These are phyloP conservation scores for Primulina eburnea DNA, from an alignment of 257 asterid genomes.

Conservation along the genomic window DNA sequence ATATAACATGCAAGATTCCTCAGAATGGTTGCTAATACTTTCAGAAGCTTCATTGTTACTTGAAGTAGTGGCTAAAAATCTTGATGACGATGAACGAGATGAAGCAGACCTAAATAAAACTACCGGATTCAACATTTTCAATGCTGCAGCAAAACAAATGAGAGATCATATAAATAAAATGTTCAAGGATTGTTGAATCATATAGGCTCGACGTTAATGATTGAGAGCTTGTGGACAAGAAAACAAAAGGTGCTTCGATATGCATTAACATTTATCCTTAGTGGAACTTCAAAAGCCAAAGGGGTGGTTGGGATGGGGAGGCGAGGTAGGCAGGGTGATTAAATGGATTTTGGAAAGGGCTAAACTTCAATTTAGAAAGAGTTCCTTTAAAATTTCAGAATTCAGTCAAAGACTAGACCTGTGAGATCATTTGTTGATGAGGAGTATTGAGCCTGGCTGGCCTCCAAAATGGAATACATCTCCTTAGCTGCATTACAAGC, in stretches of 20 bases:
- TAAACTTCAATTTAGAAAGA: no score
- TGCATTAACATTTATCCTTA: neutral
- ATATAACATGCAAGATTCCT: constrained; percentile 50
- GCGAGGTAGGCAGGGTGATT: neutral
- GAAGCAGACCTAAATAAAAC: constrained; percentile 79
- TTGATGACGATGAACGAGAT: constrained; percentile 79
- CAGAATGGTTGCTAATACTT: constrained; percentile 67
- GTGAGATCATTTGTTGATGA: constrained; percentile 58
- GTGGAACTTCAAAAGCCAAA: neutral
- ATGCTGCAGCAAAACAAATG: constrained; percentile 52
- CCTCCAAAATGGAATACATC: constrained; percentile 71
- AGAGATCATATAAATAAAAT: constrained; percentile 14
- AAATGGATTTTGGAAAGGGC: no score
- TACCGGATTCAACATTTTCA: constrained; percentile 87
- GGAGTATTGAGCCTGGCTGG: constrained; percentile 68
- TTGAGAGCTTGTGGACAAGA: neutral
- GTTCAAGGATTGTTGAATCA: constrained; percentile 6
- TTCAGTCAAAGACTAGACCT: constrained; percentile 33
- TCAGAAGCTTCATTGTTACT: constrained; percentile 57
- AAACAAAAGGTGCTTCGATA: neutral
- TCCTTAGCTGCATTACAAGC: constrained; percentile 75
- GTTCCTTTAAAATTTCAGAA: no score
- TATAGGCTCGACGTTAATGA: constrained; percentile 8
- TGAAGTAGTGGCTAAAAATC: constrained; percentile 59
- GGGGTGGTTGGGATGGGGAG: neutral